Evolutionary conservation across 2,329 filamentous ascomycete genomes (phyloP), one percentile per base, ranked within the genome.

Genomic region (Neopestalotiopsis clavispora): DNA sequence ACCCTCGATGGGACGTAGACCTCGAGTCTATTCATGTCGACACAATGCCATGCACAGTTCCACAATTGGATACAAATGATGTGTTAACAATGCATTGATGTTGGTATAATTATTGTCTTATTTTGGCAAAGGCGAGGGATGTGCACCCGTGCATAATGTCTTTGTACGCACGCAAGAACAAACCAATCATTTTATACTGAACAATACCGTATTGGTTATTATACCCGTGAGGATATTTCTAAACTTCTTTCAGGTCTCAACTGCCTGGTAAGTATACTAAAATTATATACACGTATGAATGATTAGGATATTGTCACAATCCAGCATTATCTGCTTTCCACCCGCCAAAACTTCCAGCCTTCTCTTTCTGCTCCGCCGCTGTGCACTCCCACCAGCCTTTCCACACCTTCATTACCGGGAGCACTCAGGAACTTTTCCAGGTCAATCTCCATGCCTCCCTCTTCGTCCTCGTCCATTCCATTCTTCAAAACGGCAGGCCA

Each of bases 401-500:
- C 95, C 23, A 99, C 92, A 0, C 93, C 96, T 67, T 95, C 92
- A 49, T 91, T 92, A 1, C 93, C 95, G 66, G 94, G 89, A 0
- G 94, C 96, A 68, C 91, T 93, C 67, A 98, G 85, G 78, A 99
- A 90, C 69, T 85, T 86, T 69, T 98, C 94, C 75, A 95, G 87
- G 75, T 97, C 93, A 75, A 99, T 98, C 81, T 98, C 95, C 83
- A 96, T 94, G 30, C 94, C 94, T 42, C 94, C 94, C 72, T 94
- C 89, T 0, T 89, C 85, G 72, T 94, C 92, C 75, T 94, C 91
- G 49, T 92, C 90, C n/a, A 88, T 89, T 5, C 92, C 93, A 70
- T 97, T 97, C 78, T 94, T 93, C 32, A 98, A 84, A 0, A 98
- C 92, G 0, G 96, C 96, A 0, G 96, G 96, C 90, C 93, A 97